Percentiles rank a stretch among this genome's conserved stretches.
These are phyloP conservation scores for Knufia fluminis DNA, from an alignment of 2,329 filamentous ascomycete species.

Conservation along the genomic window DNA sequence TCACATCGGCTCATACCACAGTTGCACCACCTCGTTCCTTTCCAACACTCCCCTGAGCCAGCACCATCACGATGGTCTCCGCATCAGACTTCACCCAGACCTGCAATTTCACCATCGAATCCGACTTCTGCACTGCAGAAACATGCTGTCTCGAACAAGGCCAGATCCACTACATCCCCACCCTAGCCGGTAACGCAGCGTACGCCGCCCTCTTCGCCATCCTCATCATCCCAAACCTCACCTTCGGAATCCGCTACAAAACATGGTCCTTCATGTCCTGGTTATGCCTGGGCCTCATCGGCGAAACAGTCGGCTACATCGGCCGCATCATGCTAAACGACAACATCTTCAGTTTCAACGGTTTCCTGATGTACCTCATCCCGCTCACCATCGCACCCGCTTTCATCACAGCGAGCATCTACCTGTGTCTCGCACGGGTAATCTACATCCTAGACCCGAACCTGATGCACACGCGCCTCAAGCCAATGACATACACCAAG, in stretches of 20 bases:
- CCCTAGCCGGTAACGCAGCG: conserved; percentile 43
- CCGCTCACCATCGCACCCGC: conserved; percentile 57
- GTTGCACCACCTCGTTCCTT: too few relatives aligned
- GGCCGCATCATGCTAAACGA: conserved; percentile 48
- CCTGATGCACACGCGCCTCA: conserved; percentile 25
- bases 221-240: conserved; percentile 34
- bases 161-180: conserved; percentile 46
- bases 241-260: conserved; percentile 37
- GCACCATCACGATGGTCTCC: not conserved
- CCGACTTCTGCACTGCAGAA: conserved; percentile 3
- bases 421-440: conserved; percentile 47
- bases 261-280: conserved; percentile 45
- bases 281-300: conserved; percentile 45
- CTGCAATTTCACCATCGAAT: conserved; percentile 4
- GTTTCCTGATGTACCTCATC: conserved; percentile 47
- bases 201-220: conserved; percentile 45
- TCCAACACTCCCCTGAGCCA: not conserved
- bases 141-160: conserved; percentile 11
- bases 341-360: conserved; percentile 41
- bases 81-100: not conserved
- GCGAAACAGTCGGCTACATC: conserved; percentile 52
- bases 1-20: too few relatives aligned
- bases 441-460: conserved; percentile 29
- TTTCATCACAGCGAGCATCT: conserved; percentile 56
- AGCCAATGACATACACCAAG: conserved; percentile 27